These are phyloP conservation scores for Dunaliella primolecta DNA, from an alignment of 139 green algal species.

Conservation along the genomic window DNA sequence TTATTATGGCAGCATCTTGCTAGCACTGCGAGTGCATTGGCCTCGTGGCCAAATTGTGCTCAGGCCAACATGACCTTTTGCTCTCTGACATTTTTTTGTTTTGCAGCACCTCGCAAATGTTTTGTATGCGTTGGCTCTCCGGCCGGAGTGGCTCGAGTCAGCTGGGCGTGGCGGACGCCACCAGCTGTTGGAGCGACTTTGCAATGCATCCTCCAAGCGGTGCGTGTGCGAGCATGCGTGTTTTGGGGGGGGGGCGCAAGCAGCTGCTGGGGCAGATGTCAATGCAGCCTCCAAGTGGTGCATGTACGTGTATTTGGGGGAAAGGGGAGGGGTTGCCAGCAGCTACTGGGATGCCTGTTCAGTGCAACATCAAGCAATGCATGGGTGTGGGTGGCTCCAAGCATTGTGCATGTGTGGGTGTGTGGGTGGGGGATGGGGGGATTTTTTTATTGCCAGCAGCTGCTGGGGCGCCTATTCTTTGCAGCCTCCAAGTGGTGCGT, in stretches of 20 bases:
- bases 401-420: not conserved
- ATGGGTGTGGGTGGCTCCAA: not conserved
- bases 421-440: not conserved
- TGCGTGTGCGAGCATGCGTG: too few relatives aligned
- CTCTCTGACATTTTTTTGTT: not conserved
- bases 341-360: too few relatives aligned
- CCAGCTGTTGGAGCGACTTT: not conserved
- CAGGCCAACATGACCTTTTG: not conserved
- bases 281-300: not conserved
- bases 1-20: too few relatives aligned
- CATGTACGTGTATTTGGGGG: not conserved
- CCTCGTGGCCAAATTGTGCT: not conserved
- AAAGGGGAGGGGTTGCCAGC: not conserved
- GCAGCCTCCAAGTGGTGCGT: too few relatives aligned
- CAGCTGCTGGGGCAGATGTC: not conserved
- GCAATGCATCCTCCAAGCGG: not conserved
- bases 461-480: too few relatives aligned
- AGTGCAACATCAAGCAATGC: too few relatives aligned
- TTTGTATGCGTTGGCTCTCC: not conserved
- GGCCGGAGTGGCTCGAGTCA: not conserved
- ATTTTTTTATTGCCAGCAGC: not conserved
- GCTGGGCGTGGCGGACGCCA: not conserved
- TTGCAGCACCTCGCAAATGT: conserved; percentile 2
- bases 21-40: not conserved
- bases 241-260: too few relatives aligned